These are phyloP conservation scores for Yarrowia divulgata DNA, from an alignment of 805 yeast species.

Conservation along the genomic window DNA sequence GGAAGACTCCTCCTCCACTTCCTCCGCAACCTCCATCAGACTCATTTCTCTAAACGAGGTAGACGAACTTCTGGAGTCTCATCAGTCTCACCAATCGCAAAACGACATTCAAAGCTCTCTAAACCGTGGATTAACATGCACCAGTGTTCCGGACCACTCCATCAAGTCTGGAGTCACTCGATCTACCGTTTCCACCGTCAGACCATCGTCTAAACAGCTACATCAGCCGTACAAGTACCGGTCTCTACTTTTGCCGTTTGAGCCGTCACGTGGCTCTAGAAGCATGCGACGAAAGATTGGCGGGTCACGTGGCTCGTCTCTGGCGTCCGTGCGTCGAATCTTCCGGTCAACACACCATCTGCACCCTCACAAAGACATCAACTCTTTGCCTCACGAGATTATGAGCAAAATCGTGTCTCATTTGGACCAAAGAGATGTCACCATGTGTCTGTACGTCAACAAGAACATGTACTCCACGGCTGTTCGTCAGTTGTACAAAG, in stretches of 20 bases:
- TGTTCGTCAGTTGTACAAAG: conserved; percentile 61
- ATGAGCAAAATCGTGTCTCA: conserved; percentile 44
- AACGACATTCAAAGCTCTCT: neutral
- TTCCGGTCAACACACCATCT: conserved; percentile 25
- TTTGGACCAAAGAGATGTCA: conserved; percentile 54
- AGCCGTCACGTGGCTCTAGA: conserved; percentile 5
- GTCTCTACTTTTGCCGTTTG: conserved; percentile 23
- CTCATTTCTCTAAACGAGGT: neutral
- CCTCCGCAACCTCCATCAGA: neutral
- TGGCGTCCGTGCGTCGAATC: conserved; percentile 7
- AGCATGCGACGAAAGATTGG: conserved; percentile 5
- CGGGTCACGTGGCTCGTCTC: conserved; percentile 10
- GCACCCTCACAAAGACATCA: conserved; percentile 18
- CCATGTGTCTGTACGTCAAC: conserved; percentile 60
- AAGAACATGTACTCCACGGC: conserved; percentile 60
- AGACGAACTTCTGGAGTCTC: conserved; percentile 3
- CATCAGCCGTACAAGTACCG: conserved; percentile 37
- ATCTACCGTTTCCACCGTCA: conserved; percentile 11
- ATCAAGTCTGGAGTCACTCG: conserved; percentile 21
- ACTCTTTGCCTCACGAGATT: conserved; percentile 46
- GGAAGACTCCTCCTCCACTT: neutral
- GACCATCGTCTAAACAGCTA: conserved; percentile 9
- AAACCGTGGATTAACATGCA: conserved; percentile 11
- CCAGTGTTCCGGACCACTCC: neutral
- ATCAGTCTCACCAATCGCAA: neutral